phyloP scores from a whole-genome alignment of 2,329 filamentous ascomycete genomes.

The Escovopsis sp. region DNA sequence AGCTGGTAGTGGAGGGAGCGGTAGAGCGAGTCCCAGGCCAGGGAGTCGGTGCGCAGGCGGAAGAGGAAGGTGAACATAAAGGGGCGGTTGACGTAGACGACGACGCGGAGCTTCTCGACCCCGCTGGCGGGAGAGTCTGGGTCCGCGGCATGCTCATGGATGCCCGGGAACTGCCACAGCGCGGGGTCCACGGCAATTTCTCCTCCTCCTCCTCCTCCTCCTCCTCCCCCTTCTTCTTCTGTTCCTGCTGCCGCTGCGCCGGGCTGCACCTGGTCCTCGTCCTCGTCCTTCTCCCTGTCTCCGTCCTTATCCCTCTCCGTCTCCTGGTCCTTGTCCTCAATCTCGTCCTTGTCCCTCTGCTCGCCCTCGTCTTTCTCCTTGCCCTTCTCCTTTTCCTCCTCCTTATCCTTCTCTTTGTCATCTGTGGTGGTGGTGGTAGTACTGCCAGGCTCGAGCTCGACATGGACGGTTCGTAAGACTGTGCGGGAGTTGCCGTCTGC shows the following conservation, averaged over 20 bases:
- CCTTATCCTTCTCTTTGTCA: slow-evolving; percentile 12
- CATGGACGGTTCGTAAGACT: slow-evolving; percentile 48
- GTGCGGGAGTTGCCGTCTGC: slow-evolving; percentile 36
- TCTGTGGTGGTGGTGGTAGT: slow-evolving; percentile 15
- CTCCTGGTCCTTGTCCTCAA: slow-evolving; percentile 24
- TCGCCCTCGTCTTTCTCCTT: slow-evolving; percentile 29
- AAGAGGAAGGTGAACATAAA: slow-evolving; percentile 72
- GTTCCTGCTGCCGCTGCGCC: slow-evolving; percentile 17
- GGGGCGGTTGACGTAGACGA: slow-evolving; percentile 58
- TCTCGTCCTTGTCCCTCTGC: slow-evolving; percentile 29
- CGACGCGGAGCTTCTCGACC: slow-evolving; percentile 44
- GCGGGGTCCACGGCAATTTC: slow-evolving; percentile 18
- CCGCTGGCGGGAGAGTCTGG: slow-evolving; percentile 16
- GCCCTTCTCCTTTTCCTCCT: slow-evolving; percentile 26
- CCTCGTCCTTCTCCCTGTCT: slow-evolving; percentile 30
- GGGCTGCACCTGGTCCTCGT: slow-evolving; percentile 28
- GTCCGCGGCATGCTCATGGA: slow-evolving; percentile 16
- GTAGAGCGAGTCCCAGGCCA: slow-evolving; percentile 41
- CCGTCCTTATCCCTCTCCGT: too few relatives aligned
- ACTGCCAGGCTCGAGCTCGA: slow-evolving; percentile 40
- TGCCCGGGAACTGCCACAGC: slow-evolving; percentile 19
- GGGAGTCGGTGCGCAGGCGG: slow-evolving; percentile 36
- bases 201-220: slow-evolving; percentile 30
- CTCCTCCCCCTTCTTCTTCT: slow-evolving; percentile 28
- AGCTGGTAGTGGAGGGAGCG: slow-evolving; percentile 46